phyloP scores from a whole-genome alignment of 2,329 filamentous ascomycete genomes.

The Penicillium sp. region DNA sequence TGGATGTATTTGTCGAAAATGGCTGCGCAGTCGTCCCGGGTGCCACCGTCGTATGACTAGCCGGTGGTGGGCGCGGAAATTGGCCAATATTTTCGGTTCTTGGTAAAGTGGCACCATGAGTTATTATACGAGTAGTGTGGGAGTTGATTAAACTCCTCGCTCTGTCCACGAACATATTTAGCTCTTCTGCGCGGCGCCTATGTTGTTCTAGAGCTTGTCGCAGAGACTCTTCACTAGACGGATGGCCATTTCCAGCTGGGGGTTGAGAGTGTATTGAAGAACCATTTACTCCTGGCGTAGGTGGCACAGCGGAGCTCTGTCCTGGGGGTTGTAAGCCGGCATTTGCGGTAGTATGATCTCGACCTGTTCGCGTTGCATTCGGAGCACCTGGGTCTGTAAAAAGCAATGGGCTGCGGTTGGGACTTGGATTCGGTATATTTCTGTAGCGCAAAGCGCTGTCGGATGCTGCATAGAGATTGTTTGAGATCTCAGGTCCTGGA shows the following conservation, averaged over 20 bases:
- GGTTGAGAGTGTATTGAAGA: background rate
- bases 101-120: background rate
- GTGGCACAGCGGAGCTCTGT: background rate
- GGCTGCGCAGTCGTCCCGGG: background rate
- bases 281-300: background rate
- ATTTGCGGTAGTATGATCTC: background rate
- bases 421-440: constrained; percentile 1
- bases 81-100: background rate
- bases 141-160: constrained; percentile 7
- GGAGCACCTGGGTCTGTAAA: background rate
- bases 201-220: constrained; percentile 12
- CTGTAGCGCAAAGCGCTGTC: constrained; percentile 12
- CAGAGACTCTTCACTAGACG: background rate
- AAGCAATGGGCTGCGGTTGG: background rate
- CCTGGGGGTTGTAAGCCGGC: background rate
- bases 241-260: background rate
- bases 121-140: constrained; percentile 1
- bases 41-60: background rate
- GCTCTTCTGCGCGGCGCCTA: constrained; percentile 6
- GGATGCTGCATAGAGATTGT: constrained; percentile 12
- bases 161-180: constrained; percentile 9
- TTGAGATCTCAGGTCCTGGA: constrained; percentile 25
- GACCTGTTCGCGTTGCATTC: background rate
- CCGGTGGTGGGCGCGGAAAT: background rate
- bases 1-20: background rate